phyloP scores from a whole-genome alignment of 1,284 basidiomycete genomes.

The Sparassis latifolia region DNA sequence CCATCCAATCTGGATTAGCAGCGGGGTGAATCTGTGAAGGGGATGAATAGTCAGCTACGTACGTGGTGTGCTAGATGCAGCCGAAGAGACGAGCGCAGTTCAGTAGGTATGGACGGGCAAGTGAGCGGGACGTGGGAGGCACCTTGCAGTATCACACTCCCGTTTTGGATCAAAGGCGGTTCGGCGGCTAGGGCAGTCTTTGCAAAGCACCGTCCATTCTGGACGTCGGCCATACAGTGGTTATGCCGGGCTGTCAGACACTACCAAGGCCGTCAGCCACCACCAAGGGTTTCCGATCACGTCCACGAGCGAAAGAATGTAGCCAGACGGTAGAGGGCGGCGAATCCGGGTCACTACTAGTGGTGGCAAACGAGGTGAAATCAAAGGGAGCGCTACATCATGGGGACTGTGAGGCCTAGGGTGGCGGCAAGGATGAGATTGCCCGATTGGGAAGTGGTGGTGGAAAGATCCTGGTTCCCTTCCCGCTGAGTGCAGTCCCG shows the following conservation, averaged over 20 bases:
- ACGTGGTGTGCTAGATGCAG: constrained; percentile 41
- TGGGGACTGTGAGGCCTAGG: neutral
- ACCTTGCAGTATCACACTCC: constrained; percentile 60
- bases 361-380: neutral
- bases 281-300: no score
- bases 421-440: neutral
- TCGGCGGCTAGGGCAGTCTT: constrained; percentile 34
- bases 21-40: neutral
- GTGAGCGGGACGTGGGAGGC: constrained; percentile 2
- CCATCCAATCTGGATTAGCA: constrained; percentile 56
- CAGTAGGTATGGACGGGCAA: constrained; percentile 5
- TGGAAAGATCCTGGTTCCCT: no score
- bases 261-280: no score
- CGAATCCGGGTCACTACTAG: neutral
- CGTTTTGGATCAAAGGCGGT: constrained; percentile 57
- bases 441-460: no score
- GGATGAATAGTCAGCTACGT: constrained; percentile 7
- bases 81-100: constrained; percentile 2
- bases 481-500: neutral
- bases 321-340: neutral
- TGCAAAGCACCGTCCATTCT: constrained; percentile 31
- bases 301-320: neutral
- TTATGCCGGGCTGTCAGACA: neutral
- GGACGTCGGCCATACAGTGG: constrained; percentile 20
- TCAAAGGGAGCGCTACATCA: neutral